Evolutionary conservation across 805 yeast genomes (phyloP).

Genomic region (Kuraishia floccosa): DNA sequence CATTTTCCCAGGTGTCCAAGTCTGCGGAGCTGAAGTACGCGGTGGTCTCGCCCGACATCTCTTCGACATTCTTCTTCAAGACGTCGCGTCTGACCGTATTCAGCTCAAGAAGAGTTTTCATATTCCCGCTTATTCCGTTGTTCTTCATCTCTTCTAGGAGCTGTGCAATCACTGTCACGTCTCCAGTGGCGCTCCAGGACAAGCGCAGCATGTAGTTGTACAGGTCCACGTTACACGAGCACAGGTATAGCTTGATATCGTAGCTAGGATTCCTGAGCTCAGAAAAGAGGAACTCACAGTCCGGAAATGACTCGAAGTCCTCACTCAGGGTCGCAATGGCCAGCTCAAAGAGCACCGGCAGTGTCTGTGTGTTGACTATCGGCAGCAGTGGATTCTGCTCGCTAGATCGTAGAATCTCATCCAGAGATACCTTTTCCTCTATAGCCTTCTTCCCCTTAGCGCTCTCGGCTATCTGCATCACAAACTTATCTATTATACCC

Average conservation of each 20-base stretch:
- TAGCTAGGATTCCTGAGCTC: constrained; percentile 12
- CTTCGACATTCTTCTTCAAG: background rate
- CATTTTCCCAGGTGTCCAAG: no score
- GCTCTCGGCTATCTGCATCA: background rate
- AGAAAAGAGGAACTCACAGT: constrained; percentile 7
- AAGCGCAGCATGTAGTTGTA: constrained; percentile 16
- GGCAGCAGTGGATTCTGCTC: constrained; percentile 16
- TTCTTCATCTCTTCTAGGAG: constrained; percentile 15
- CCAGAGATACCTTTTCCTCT: no score
- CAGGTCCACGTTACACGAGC: constrained; percentile 16
- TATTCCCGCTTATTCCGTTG: constrained; percentile 18
- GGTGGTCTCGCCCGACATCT: no score
- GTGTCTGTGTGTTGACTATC: constrained; percentile 9
- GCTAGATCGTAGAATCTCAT: no score
- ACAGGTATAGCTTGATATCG: constrained; percentile 16
- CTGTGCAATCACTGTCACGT: constrained; percentile 10
- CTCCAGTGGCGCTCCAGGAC: constrained; percentile 15
- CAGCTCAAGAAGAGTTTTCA: constrained; percentile 14
- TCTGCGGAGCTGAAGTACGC: no score
- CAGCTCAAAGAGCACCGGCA: constrained; percentile 15
- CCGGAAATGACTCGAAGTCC: constrained; percentile 8
- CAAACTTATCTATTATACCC: background rate
- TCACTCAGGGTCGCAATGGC: constrained; percentile 17
- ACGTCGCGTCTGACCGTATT: constrained; percentile 9
- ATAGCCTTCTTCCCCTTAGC: background rate